A percentile compares a stretch with the other conserved stretches of the same genome.
Conservation (phyloP, 2,329 filamentous ascomycete genomes). For the Diaporthe citriasiana region DNA sequence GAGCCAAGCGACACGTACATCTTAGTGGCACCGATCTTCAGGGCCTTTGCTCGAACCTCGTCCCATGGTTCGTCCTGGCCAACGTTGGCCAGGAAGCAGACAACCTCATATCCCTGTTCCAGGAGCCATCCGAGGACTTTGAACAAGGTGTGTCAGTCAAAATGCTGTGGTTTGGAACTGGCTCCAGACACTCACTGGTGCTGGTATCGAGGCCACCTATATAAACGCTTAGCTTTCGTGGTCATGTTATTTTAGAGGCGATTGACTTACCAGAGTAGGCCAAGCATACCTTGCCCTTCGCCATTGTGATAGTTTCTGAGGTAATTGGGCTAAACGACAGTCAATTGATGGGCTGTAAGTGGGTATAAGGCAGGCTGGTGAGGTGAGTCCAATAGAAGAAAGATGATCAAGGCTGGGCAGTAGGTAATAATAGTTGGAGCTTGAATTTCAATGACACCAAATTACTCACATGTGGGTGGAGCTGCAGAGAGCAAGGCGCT, state of each 20-base stretch:
- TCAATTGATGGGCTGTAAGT: conserved; percentile 37
- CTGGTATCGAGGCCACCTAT: conserved; percentile 43
- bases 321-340: conserved; percentile 17
- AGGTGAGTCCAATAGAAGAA: neutral
- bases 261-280: conserved; percentile 42
- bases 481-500: conserved; percentile 26
- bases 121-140: conserved; percentile 43
- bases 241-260: neutral
- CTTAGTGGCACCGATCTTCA: conserved; percentile 55
- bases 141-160: conserved; percentile 21
- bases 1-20: conserved; percentile 35
- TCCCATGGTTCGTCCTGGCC: conserved; percentile 84
- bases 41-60: conserved; percentile 79
- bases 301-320: conserved; percentile 34
- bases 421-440: conserved; percentile 11
- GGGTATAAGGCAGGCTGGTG: neutral
- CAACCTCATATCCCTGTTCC: conserved; percentile 72
- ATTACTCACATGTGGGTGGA: conserved; percentile 36
- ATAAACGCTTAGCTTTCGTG: conserved; percentile 22
- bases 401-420: neutral
- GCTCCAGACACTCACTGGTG: conserved; percentile 41
- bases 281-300: conserved; percentile 43
- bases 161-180: too few relatives aligned
- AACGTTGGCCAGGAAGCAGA: conserved; percentile 77
- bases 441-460: neutral